Percentiles rank a stretch among this genome's conserved stretches.
Conservation (phyloP, 306 rosid species). For the Hippophae rhamnoides region DNA sequence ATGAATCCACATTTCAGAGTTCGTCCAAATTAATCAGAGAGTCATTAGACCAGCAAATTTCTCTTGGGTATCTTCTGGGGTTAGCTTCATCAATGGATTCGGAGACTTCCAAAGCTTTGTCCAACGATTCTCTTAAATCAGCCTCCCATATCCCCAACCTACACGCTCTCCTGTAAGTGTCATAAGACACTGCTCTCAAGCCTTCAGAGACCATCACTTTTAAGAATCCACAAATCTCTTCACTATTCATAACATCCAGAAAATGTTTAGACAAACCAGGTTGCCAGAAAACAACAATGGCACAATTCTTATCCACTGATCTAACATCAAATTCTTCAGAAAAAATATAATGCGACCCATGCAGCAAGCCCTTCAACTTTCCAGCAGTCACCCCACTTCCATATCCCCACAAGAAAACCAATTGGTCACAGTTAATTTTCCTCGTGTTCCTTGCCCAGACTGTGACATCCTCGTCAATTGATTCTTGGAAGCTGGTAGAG, state of each 20-base stretch:
- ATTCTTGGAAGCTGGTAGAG: constrained; percentile 20
- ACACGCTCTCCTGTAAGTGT: constrained; percentile 46
- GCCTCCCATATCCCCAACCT: constrained; percentile 57
- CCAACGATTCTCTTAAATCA: constrained; percentile 52
- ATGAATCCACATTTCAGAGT: constrained; percentile 27
- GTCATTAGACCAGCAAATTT: constrained; percentile 39
- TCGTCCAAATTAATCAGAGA: constrained; percentile 43
- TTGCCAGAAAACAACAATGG: constrained; percentile 64
- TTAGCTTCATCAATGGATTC: constrained; percentile 15
- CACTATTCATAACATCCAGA: constrained; percentile 26
- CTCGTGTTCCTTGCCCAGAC: constrained; percentile 45
- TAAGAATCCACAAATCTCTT: constrained; percentile 37
- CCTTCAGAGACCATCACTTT: constrained; percentile 57
- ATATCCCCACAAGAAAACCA: constrained; percentile 83
- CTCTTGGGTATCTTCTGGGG: constrained; percentile 23
- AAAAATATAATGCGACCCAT: constrained; percentile 42
- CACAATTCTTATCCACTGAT: constrained; percentile 63
- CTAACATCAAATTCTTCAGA: constrained; percentile 60
- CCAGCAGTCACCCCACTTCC: constrained; percentile 47
- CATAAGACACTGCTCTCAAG: constrained; percentile 46
- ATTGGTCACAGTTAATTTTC: constrained; percentile 40
- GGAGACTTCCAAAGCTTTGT: constrained; percentile 31
- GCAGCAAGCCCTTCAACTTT: constrained; percentile 42
- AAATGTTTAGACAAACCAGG: constrained; percentile 43
- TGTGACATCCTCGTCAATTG: constrained; percentile 25